A percentile compares a stretch with the other conserved stretches of the same genome.
Evolutionary conservation across 805 yeast species (phyloP).

Genomic region (Jamesozyma piceae): DNA sequence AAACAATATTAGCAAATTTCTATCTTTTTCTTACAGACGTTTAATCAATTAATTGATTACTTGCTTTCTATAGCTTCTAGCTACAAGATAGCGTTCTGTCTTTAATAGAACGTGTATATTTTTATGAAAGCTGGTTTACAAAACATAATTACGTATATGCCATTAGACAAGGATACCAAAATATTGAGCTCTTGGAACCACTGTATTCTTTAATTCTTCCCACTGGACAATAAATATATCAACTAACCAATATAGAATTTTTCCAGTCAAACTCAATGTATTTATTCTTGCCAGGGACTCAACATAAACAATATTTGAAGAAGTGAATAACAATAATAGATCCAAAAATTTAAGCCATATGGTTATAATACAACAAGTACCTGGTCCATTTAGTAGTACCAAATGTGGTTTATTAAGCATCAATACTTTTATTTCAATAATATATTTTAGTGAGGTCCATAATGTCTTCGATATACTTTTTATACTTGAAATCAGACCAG

Average conservation of each 20-base stretch:
- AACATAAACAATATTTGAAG: slow-evolving; percentile 67
- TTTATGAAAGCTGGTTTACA: too few species aligned
- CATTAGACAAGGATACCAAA: slow-evolving; percentile 63
- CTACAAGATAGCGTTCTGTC: neutral
- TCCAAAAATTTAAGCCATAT: slow-evolving; percentile 24
- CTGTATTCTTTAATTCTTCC: slow-evolving; percentile 44
- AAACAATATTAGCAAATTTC: neutral
- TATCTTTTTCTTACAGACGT: neutral
- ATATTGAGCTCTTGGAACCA: slow-evolving; percentile 58
- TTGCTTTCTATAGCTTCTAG: too few species aligned
- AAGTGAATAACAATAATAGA: slow-evolving; percentile 10
- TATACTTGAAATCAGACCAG: slow-evolving; percentile 27
- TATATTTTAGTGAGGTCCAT: slow-evolving; percentile 12
- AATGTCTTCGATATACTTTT: slow-evolving; percentile 30
- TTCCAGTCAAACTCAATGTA: slow-evolving; percentile 67
- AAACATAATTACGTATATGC: too few species aligned
- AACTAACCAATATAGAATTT: slow-evolving; percentile 55
- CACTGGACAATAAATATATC: slow-evolving; percentile 87
- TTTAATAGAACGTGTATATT: too few species aligned
- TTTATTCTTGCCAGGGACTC: slow-evolving; percentile 17
- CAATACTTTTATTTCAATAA: slow-evolving; percentile 12
- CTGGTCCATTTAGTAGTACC: slow-evolving; percentile 33
- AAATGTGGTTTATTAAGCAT: slow-evolving; percentile 20
- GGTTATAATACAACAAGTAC: slow-evolving; percentile 29
- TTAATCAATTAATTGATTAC: too few species aligned